A percentile compares a stretch with the other conserved stretches of the same genome.
Evolutionary conservation across 257 asterid species (phyloP).

Genomic region (Gentiana macrophylla): DNA sequence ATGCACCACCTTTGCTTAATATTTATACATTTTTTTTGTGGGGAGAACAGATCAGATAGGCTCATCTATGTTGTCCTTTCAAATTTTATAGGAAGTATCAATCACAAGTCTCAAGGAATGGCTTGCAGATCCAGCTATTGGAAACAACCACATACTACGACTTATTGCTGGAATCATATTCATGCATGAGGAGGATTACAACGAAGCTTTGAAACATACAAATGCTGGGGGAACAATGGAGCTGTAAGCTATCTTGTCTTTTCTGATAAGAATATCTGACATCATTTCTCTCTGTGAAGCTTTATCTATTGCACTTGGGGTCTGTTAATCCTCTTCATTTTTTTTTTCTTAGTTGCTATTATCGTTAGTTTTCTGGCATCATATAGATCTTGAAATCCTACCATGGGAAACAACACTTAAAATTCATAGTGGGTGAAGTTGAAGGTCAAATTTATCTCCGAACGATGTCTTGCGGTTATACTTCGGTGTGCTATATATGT

Average conservation of each 20-base stretch:
- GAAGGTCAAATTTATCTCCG: no score
- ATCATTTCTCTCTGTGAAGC: conserved; percentile 1
- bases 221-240: conserved; percentile 95
- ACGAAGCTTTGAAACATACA: conserved; percentile 90
- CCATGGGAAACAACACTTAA: no score
- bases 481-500: no score
- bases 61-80: conserved; percentile 9
- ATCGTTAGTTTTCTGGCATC: no score
- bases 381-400: no score
- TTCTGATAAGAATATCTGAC: background rate
- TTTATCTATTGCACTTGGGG: background rate
- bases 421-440: no score
- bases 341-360: no score
- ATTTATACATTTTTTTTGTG: background rate
- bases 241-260: conserved; percentile 45
- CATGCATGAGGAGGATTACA: conserved; percentile 85
- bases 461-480: no score
- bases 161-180: conserved; percentile 80
- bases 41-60: background rate
- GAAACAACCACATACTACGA: conserved; percentile 71
- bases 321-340: no score
- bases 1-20: background rate
- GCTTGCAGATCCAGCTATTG: conserved; percentile 87
- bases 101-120: conserved; percentile 72
- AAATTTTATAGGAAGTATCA: conserved; percentile 42